Conservation (phyloP, 441 rosid species). For the Adansonia grandidieri region DNA sequence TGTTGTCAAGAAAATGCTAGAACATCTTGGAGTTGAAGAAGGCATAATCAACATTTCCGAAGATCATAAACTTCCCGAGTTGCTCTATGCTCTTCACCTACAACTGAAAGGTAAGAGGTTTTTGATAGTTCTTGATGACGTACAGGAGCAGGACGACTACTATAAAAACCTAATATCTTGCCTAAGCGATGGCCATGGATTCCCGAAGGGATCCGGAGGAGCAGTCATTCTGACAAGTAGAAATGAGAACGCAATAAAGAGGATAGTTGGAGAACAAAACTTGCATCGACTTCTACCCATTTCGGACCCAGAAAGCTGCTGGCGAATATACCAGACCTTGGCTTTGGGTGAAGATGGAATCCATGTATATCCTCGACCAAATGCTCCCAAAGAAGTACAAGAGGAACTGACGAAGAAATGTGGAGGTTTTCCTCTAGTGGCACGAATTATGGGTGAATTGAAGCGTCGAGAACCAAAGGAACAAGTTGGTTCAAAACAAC, state of each 20-base stretch:
- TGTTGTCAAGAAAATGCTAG: slow-evolving; percentile 38
- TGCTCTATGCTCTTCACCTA: slow-evolving; percentile 48
- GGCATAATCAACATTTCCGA: neutral
- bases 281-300: slow-evolving; percentile 44
- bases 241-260: slow-evolving; percentile 30
- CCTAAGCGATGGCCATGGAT: slow-evolving; percentile 29
- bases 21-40: slow-evolving; percentile 39
- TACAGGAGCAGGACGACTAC: slow-evolving; percentile 33
- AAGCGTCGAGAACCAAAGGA: neutral
- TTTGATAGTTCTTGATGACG: slow-evolving; percentile 54
- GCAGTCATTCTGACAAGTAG: slow-evolving; percentile 51
- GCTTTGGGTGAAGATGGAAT: neutral
- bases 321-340: slow-evolving; percentile 40
- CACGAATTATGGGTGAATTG: slow-evolving; percentile 31
- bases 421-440: slow-evolving; percentile 53
- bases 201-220: slow-evolving; percentile 51
- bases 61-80: slow-evolving; percentile 27
- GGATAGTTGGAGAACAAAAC: slow-evolving; percentile 43
- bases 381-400: neutral
- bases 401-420: slow-evolving; percentile 44
- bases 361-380: neutral
- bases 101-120: slow-evolving; percentile 52
- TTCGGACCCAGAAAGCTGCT: slow-evolving; percentile 36
- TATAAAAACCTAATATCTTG: slow-evolving; percentile 24
- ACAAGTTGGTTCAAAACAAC: neutral